A percentile compares a stretch with the other conserved stretches of the same genome.
These are phyloP conservation scores for Neoconidiobolus thromboides DNA, from an alignment of 371 early-diverging fungal species.

Conservation along the genomic window DNA sequence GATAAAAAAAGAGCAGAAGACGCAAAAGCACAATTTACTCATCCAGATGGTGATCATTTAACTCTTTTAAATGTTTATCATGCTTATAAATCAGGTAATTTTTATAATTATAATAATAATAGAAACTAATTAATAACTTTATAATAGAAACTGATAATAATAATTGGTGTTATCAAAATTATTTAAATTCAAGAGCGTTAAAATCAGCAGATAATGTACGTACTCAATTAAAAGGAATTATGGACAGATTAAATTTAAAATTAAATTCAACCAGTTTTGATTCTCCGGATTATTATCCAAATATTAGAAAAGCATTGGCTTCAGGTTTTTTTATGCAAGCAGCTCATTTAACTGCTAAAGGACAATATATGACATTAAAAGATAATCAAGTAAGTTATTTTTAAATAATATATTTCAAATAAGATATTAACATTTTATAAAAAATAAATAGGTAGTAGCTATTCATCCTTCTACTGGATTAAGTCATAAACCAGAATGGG, in stretches of 20 bases:
- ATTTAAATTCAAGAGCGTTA: conserved; percentile 64
- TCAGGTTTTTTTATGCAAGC: conserved; percentile 96
- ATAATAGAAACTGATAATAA: conserved; percentile 22
- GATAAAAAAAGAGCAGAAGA: conserved; percentile 70
- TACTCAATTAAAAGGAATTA: conserved; percentile 64
- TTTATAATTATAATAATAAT: not conserved
- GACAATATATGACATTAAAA: conserved; percentile 83
- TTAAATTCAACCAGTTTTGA: conserved; percentile 53
- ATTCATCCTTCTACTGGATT: conserved; percentile 86
- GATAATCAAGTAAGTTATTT: conserved; percentile 62
- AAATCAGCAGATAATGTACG: conserved; percentile 87
- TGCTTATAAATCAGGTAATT: conserved; percentile 46
- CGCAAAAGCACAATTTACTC: conserved; percentile 82
- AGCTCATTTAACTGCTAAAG: conserved; percentile 73
- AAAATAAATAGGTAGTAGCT: conserved; percentile 32
- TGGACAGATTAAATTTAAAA: conserved; percentile 53
- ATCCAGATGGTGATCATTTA: conserved; percentile 79
- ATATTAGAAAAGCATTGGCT: conserved; percentile 69
- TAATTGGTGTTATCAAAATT: conserved; percentile 86
- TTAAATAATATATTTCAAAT: too few relatives aligned
- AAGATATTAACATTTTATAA: conserved; percentile 2
- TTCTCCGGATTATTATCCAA: conserved; percentile 51
- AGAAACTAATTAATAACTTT: not conserved
- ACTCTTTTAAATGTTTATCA: conserved; percentile 89
- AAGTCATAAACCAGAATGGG: conserved; percentile 87